Evolutionary conservation across 305 asterid species (phyloP).

Genomic region (Vinca major): DNA sequence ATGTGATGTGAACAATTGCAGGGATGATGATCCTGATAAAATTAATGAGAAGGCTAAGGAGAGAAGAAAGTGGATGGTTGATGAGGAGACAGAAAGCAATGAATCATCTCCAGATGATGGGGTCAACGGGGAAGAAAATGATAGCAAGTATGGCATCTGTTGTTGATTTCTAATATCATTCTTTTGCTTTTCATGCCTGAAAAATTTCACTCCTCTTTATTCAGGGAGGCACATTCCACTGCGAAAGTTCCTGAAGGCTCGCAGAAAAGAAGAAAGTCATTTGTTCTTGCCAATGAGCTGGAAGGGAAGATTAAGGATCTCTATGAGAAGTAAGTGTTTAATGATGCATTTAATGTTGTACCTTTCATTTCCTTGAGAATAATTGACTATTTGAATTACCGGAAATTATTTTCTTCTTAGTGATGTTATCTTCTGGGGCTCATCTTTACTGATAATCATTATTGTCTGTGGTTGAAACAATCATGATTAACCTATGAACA

Average conservation of each 20-base stretch:
- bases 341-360: neutral
- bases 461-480: neutral
- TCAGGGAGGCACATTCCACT: conserved; percentile 35
- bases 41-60: conserved; percentile 19
- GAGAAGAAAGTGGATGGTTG: conserved; percentile 23
- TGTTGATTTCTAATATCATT: conserved; percentile 15
- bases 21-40: conserved; percentile 28
- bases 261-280: conserved; percentile 30
- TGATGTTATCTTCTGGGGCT: neutral
- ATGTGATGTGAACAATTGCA: conserved; percentile 20
- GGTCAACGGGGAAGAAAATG: conserved; percentile 24
- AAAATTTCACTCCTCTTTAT: conserved; percentile 19
- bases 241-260: conserved; percentile 33
- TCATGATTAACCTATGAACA: neutral
- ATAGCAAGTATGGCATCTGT: conserved; percentile 31
- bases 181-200: conserved; percentile 14
- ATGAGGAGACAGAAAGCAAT: conserved; percentile 27
- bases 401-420: neutral
- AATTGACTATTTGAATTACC: neutral
- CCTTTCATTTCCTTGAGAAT: neutral
- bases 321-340: conserved; percentile 54
- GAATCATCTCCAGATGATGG: conserved; percentile 23
- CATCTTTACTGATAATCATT: neutral
- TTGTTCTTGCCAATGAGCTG: conserved; percentile 36
- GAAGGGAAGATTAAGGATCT: conserved; percentile 50